These are phyloP conservation scores for Emmonsiellopsis sp. DNA, from an alignment of 2,329 filamentous ascomycete genomes.

Conservation along the genomic window DNA sequence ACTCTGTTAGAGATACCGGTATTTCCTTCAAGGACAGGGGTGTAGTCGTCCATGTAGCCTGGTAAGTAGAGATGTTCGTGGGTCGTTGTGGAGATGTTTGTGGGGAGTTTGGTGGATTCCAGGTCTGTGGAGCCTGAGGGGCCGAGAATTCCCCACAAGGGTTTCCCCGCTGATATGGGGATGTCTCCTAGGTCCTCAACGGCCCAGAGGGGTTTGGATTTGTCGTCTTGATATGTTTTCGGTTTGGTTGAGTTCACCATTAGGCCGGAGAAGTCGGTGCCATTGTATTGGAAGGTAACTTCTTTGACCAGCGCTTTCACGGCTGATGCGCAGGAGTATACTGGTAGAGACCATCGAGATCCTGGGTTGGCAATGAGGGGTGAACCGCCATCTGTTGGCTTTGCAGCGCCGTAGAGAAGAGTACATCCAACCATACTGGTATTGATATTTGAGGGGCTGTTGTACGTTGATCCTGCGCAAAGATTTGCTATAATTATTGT, in stretches of 20 bases:
- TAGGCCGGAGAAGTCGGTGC: constrained; percentile 27
- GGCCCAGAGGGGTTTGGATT: constrained; percentile 24
- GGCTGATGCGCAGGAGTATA: constrained; percentile 36
- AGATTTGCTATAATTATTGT: neutral
- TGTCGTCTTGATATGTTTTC: constrained; percentile 26
- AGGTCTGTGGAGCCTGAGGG: neutral
- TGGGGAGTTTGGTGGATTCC: neutral
- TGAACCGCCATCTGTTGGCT: constrained; percentile 23
- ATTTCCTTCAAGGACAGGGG: neutral
- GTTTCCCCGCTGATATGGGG: constrained; percentile 11
- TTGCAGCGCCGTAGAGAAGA: constrained; percentile 31
- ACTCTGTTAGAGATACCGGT: neutral
- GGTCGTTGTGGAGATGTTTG: neutral
- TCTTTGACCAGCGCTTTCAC: constrained; percentile 37
- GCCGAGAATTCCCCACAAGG: constrained; percentile 26
- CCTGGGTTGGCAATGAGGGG: constrained; percentile 29
- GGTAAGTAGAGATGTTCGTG: neutral
- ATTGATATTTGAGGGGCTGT: constrained; percentile 31
- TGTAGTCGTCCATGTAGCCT: neutral
- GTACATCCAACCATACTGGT: constrained; percentile 33
- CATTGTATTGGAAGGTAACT: constrained; percentile 34
- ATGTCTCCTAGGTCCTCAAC: constrained; percentile 19
- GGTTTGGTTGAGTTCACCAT: constrained; percentile 23
- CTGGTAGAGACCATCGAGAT: constrained; percentile 31
- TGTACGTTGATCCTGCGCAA: constrained; percentile 16